Conservation (phyloP, 2,329 filamentous ascomycete genomes). For the Aspergillus awamori region DNA sequence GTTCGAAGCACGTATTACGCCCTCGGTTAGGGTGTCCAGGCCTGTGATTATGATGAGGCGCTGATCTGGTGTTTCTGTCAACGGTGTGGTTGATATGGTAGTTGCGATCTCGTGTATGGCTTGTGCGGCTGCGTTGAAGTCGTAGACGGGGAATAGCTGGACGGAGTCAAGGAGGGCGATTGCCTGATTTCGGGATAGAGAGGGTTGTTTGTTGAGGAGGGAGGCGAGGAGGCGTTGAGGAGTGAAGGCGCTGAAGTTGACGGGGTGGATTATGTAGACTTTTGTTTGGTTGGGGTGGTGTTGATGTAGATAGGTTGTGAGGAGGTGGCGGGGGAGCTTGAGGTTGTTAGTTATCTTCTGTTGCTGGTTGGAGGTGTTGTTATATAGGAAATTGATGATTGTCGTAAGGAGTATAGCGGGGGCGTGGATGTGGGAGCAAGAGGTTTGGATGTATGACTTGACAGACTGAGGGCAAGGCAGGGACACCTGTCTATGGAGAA, state of each 20-base stretch:
- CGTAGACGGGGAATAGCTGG: conserved; percentile 37
- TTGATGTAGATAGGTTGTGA: conserved; percentile 26
- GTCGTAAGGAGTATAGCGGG: background rate
- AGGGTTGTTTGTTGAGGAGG: conserved; percentile 26
- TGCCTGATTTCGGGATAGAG: conserved; percentile 29
- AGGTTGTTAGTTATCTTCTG: conserved; percentile 7
- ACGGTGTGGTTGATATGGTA: conserved; percentile 4
- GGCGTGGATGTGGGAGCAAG: background rate
- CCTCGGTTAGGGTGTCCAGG: conserved; percentile 41
- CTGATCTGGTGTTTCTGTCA: background rate
- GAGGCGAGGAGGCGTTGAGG: conserved; percentile 34
- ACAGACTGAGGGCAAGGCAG: background rate
- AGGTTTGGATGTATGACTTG: background rate
- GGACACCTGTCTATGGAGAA: background rate
- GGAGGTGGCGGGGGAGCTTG: conserved; percentile 36
- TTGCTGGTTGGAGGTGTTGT: background rate
- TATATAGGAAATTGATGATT: background rate
- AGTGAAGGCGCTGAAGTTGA: conserved; percentile 33
- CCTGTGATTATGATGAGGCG: conserved; percentile 34
- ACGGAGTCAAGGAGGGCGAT: conserved; percentile 36
- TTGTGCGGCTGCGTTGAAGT: conserved; percentile 32
- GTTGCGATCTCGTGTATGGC: conserved; percentile 37
- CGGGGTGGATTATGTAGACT: conserved; percentile 41
- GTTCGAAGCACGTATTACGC: conserved; percentile 43
- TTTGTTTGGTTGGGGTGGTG: conserved; percentile 14